Evolutionary conservation across 495 filamentous ascomycete genomes (phyloP), one percentile per base, ranked within the genome.

Genomic region (Hypoxylon rickii): DNA sequence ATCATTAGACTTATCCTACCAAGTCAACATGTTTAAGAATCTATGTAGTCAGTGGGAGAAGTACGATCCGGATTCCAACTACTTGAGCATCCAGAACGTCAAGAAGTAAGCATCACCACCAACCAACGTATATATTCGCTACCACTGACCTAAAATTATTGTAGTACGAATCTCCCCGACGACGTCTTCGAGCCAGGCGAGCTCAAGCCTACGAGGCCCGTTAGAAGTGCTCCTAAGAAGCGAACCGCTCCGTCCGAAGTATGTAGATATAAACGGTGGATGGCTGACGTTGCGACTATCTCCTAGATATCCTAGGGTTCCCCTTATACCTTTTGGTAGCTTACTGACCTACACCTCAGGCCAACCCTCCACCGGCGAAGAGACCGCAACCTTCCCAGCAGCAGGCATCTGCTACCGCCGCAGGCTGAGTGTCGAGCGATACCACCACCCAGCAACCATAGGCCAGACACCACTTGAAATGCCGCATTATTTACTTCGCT

Each of bases 101-200:
- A 82, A 87, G 70, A 95, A 86, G 89, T 90, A 73, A 73, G 85
- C 55, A 41, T 18, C 3, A 12, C 17, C 29, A 2, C n/a, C 6
- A 13, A 37, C 7, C 6, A 21, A 17, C 6, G 6, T 29, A 34
- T 24, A 16, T 19, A 24, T 38, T 13, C 3, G 4, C 10, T 13
- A 67, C 65, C 51, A 63, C 65, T 61, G 26, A 62, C 46, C 55
- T 46, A n/a, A 29, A 58, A 46, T 32, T 44, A 36, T 29, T 61
- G 4, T 46, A 96, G 91, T 68, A 89, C 86, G 63, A 88, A 90
- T 65, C 78, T 98, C 15, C 95, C 94, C 15, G 84, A 86, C 44
- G 91, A 98, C 69, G 85, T 97, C 1, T 98, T 98, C 69, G 79
- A 85, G 51, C 73, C 84, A 3, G 92, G 91, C 53, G 94, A 98